Evolutionary conservation across 768 basidiomycete genomes (phyloP), one percentile per base, ranked within the genome.

Genomic region (Suillus luteus): DNA sequence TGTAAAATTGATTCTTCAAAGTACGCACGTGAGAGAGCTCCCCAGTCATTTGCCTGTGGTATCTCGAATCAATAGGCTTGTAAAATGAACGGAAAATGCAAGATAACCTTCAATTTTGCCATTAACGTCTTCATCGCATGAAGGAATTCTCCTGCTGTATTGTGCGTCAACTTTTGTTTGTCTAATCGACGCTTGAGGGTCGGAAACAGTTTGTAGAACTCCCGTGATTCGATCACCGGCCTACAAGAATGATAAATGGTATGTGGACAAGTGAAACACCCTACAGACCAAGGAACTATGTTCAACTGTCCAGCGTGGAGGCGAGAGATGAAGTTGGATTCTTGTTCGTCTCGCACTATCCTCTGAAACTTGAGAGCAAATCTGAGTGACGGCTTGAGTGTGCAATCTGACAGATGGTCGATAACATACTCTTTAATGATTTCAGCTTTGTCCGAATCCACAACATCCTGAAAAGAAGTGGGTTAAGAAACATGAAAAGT

Each of bases 51-150:
- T 2, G 83, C 81, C 86, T 87, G 63, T 12, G 61, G 14, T 31
- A 46, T 40, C 51, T 38, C 52, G 40, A 27, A 59, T 27, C 8
- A 49, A 59, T 3, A 4, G 49, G n/a, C 17, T 46, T 19, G 9
- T 1, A 51, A 15, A 22, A 19, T 38, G 35, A 12, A 35, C n/a
- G 1, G 7, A 61, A 41, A 41, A 41, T 41, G 6, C 41, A 9
- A 9, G 19, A n/a, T n/a, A n/a, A 84, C 87, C 80, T 88, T 88
- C 51, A 88, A 68, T 63, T 88, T 88, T 10, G 87, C 87, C 86
- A 88, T 88, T 51, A 88, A 65, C 0, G 85, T 85, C 71, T 88
- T 88, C 69, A 88, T 74, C 2, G 81, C 77, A 48, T 82, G 80
- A 5, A 87, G 73, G 67, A 88, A 88, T 62, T 84, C 79, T 19